These are phyloP conservation scores for Stephania japonica DNA, from an alignment of 164 flowering plant genomes.

Conservation along the genomic window DNA sequence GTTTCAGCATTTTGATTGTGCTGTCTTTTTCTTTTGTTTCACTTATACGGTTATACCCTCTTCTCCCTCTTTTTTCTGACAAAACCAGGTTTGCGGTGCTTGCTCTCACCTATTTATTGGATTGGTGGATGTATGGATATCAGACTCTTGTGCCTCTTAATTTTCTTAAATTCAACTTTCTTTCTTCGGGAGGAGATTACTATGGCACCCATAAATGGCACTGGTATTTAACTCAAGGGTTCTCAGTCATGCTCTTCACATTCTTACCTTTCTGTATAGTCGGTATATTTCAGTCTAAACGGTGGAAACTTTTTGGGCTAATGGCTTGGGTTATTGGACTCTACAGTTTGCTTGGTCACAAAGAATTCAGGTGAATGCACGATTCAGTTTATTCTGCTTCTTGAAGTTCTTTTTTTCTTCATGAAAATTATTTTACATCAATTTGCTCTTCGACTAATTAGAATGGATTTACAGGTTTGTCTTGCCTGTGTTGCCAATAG, in stretches of 20 bases:
- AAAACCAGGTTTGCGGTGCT: conserved; percentile 59
- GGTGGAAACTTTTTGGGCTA: conserved; percentile 72
- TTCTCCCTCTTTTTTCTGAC: background rate
- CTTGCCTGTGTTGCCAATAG: conserved; percentile 84
- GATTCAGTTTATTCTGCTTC: background rate
- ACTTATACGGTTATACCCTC: conserved; percentile 9
- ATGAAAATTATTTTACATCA: conserved; percentile 7
- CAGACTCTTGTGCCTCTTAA: background rate
- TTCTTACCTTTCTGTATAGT: conserved; percentile 31
- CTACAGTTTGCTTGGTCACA: conserved; percentile 85
- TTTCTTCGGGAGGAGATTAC: conserved; percentile 15
- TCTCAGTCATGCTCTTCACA: background rate
- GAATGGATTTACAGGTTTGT: conserved; percentile 62
- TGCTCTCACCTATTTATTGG: conserved; percentile 52
- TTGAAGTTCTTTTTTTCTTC: background rate
- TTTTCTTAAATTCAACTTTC: conserved; percentile 23
- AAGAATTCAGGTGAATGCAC: conserved; percentile 74
- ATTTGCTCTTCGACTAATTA: conserved; percentile 15
- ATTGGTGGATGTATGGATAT: conserved; percentile 25
- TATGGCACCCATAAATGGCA: conserved; percentile 1
- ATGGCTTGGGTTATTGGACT: conserved; percentile 74
- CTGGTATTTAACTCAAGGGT: conserved; percentile 18
- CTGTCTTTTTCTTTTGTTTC: background rate
- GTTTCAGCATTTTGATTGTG: background rate
- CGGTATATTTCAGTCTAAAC: conserved; percentile 54